Percentiles rank a stretch among this genome's conserved stretches.
Conservation (phyloP, 192 early-diverging fungal species). For the Backusella mclennaniae region DNA sequence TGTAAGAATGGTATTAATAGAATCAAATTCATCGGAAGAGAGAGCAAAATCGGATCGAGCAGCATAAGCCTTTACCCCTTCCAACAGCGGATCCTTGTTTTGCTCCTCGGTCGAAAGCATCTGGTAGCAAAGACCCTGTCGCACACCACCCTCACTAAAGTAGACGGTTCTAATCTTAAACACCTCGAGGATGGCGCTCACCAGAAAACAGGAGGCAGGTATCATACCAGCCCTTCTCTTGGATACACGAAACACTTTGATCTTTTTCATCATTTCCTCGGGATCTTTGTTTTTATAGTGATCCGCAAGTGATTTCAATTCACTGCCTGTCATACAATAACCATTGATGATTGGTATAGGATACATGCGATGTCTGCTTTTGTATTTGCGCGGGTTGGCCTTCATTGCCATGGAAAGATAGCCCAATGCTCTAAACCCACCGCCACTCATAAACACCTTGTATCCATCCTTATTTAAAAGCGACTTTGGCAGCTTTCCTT, state of each 20-base stretch:
- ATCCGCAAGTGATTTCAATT: conserved; percentile 35
- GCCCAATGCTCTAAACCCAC: conserved; percentile 52
- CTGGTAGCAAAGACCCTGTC: conserved; percentile 53
- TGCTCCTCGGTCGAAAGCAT: conserved; percentile 37
- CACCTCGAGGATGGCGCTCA: conserved; percentile 43
- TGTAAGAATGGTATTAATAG: conserved; percentile 22
- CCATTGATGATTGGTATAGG: conserved; percentile 60
- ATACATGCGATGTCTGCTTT: conserved; percentile 26
- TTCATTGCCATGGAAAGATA: conserved; percentile 51
- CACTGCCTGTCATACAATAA: conserved; percentile 41
- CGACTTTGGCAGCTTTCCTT: conserved; percentile 15
- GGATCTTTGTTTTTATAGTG: conserved; percentile 37
- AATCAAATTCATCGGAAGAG: conserved; percentile 23
- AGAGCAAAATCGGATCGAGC: conserved; percentile 32
- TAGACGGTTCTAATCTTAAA: conserved; percentile 39
- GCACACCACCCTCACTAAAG: conserved; percentile 59
- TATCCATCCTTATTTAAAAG: conserved; percentile 34
- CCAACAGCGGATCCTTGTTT: conserved; percentile 46
- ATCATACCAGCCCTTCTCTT: conserved; percentile 53
- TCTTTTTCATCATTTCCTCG: conserved; percentile 18
- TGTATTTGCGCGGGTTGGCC: conserved; percentile 19
- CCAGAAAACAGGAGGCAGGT: conserved; percentile 50
- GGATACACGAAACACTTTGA: conserved; percentile 49
- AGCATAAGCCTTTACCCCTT: conserved; percentile 42
- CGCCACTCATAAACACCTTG: conserved; percentile 52